These are phyloP conservation scores for Cryptosporidium sp. DNA, from an alignment of 169 alveolate genomes.

Conservation along the genomic window DNA sequence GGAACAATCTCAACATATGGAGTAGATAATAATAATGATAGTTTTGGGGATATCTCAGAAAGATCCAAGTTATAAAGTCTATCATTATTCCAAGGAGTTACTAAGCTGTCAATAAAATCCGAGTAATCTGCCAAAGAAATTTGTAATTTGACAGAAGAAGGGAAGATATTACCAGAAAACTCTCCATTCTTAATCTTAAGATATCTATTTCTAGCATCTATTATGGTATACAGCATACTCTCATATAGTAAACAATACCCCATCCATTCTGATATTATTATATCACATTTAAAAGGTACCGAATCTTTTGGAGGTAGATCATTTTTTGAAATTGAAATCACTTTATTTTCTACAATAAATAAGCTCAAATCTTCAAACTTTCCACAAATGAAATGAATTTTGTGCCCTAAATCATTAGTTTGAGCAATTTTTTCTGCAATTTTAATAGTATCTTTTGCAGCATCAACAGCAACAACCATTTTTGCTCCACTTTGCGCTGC, in stretches of 20 bases:
- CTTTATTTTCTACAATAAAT: constrained; percentile 63
- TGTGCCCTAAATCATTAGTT: constrained; percentile 82
- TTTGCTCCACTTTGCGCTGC: constrained; percentile 91
- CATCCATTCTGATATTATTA: constrained; percentile 90
- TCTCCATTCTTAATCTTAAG: constrained; percentile 29
- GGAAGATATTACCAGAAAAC: constrained; percentile 42
- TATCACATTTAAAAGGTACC: constrained; percentile 80
- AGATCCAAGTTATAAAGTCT: constrained; percentile 77
- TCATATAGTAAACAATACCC: constrained; percentile 89
- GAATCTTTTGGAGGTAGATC: constrained; percentile 25
- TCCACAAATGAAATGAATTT: constrained; percentile 86
- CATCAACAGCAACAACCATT: constrained; percentile 93
- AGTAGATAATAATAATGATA: constrained; percentile 70
- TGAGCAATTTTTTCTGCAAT: constrained; percentile 86
- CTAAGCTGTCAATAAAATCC: neutral
- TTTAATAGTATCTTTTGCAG: constrained; percentile 90
- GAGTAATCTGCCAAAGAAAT: constrained; percentile 53
- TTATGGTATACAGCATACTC: constrained; percentile 89
- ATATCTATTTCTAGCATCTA: constrained; percentile 88
- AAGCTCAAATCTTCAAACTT: constrained; percentile 80
- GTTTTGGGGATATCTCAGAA: constrained; percentile 77
- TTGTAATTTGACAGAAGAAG: constrained; percentile 55
- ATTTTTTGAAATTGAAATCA: constrained; percentile 68
- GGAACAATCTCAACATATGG: constrained; percentile 79
- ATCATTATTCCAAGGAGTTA: constrained; percentile 41